phyloP scores from a whole-genome alignment of 305 asterid genomes.

The Fraxinus nigra region DNA sequence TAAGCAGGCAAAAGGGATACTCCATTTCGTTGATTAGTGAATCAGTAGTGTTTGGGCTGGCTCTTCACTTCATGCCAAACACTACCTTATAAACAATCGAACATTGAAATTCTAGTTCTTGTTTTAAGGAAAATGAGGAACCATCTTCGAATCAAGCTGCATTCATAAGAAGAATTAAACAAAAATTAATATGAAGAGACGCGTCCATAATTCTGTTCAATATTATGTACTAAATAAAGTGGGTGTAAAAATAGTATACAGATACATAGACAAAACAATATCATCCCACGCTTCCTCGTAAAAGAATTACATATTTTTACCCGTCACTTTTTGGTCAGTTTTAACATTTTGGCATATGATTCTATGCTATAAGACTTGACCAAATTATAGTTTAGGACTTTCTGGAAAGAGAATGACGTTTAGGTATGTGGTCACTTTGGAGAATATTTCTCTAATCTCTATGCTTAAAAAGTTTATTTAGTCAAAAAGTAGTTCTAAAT shows the following conservation, averaged over 20 bases:
- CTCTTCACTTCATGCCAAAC: neutral
- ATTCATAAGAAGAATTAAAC: neutral
- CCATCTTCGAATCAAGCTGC: neutral
- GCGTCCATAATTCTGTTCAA: neutral
- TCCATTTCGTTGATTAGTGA: neutral
- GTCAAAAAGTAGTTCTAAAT: neutral
- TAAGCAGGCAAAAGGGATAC: conserved; percentile 16
- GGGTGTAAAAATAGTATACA: neutral
- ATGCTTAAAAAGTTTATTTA: neutral
- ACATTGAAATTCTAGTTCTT: neutral
- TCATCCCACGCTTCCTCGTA: neutral
- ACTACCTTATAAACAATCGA: neutral
- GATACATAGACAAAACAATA: neutral
- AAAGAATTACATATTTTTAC: neutral
- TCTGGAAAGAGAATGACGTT: neutral
- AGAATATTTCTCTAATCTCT: neutral
- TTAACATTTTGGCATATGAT: neutral
- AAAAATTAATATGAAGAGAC: neutral
- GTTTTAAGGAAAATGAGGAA: neutral
- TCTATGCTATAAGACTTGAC: neutral
- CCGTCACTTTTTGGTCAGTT: neutral
- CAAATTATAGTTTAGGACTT: neutral
- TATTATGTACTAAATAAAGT: neutral
- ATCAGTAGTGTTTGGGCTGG: neutral
- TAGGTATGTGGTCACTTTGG: neutral